These are phyloP conservation scores for Saccharomycopsis sp. DNA, from an alignment of 805 yeast species.

Conservation along the genomic window DNA sequence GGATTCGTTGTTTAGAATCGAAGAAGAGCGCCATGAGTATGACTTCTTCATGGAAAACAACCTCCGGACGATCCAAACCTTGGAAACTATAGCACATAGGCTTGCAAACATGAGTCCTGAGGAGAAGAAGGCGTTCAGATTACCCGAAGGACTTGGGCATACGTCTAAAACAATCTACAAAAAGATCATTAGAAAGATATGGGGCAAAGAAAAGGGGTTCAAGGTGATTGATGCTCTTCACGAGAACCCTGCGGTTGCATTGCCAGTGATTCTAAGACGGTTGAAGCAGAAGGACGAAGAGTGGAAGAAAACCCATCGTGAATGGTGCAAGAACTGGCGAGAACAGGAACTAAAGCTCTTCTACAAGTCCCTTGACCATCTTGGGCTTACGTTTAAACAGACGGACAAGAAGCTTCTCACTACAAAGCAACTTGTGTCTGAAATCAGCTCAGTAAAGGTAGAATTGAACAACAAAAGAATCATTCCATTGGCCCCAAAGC, in stretches of 20 bases:
- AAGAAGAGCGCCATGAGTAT: constrained; percentile 96
- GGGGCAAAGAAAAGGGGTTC: constrained; percentile 90
- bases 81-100: constrained; percentile 91
- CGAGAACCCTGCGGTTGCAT: constrained; percentile 91
- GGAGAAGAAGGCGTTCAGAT: constrained; percentile 76
- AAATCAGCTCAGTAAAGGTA: constrained; percentile 84
- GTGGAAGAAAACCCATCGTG: constrained; percentile 97
- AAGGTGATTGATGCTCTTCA: constrained; percentile 95
- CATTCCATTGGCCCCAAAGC: constrained; percentile 65
- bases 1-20: constrained; percentile 89
- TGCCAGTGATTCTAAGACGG: constrained; percentile 86
- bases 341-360: constrained; percentile 94
- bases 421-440: constrained; percentile 83
- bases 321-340: constrained; percentile 99
- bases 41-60: constrained; percentile 95
- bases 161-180: constrained; percentile 87
- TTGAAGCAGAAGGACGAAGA: constrained; percentile 97
- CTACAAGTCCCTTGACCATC: constrained; percentile 88
- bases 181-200: constrained; percentile 85
- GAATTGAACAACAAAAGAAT: constrained; percentile 51
- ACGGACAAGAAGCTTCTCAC: constrained; percentile 90
- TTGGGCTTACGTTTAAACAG: constrained; percentile 94
- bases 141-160: constrained; percentile 92
- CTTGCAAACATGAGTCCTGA: constrained; percentile 89
- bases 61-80: constrained; percentile 87